A percentile compares a stretch with the other conserved stretches of the same genome.
phyloP scores from a whole-genome alignment of 306 rosid genomes.

The Astragalus membranaceus region DNA sequence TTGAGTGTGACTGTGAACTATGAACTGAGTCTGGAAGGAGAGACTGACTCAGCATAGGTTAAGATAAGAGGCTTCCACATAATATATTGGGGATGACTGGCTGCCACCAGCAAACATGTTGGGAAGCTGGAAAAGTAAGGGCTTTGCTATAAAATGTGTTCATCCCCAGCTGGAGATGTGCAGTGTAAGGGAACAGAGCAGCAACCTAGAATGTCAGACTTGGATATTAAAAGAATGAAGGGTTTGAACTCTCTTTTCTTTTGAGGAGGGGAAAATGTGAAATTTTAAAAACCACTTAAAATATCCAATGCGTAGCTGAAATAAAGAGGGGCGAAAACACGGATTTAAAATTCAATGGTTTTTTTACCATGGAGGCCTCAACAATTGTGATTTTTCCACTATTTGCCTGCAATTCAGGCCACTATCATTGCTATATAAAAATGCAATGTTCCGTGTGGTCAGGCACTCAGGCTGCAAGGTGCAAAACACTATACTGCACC shows the following conservation, averaged over 20 bases:
- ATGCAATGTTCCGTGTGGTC: neutral
- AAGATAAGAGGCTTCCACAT: neutral
- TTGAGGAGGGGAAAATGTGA: neutral
- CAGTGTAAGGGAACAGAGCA: neutral
- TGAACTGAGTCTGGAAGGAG: neutral
- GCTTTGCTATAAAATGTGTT: neutral
- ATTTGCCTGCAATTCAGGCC: neutral
- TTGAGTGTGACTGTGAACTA: neutral
- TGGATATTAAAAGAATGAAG: neutral
- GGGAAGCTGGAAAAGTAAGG: neutral
- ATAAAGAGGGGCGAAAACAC: neutral
- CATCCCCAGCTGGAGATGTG: neutral
- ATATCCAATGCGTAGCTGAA: neutral
- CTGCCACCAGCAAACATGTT: neutral
- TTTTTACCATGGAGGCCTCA: neutral
- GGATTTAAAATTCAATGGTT: neutral
- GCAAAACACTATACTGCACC: neutral
- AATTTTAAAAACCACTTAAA: neutral
- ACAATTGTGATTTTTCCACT: neutral
- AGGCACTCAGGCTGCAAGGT: neutral
- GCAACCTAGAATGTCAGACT: neutral
- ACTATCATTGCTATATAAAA: neutral
- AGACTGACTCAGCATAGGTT: neutral
- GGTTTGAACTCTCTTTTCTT: neutral
- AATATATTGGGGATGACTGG: neutral